These are phyloP conservation scores for Aaosphaeria pasadenensis DNA, from an alignment of 2,329 filamentous ascomycete species.

Conservation along the genomic window DNA sequence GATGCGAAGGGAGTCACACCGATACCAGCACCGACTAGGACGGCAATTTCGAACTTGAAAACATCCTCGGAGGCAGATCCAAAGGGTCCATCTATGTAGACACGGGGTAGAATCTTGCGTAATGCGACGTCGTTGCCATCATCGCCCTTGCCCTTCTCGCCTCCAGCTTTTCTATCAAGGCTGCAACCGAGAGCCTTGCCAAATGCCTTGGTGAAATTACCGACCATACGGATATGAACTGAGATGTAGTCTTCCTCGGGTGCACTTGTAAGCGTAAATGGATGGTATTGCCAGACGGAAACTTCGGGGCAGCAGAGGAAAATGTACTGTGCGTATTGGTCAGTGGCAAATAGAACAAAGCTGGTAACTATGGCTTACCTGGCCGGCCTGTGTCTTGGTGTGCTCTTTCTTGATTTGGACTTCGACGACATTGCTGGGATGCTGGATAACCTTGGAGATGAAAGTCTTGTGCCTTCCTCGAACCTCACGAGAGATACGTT, in stretches of 20 bases:
- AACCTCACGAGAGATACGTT: constrained; percentile 74
- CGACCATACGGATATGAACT: constrained; percentile 78
- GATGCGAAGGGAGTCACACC: constrained; percentile 53
- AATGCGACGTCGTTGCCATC: constrained; percentile 62
- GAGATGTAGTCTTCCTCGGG: constrained; percentile 90
- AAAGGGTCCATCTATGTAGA: constrained; percentile 83
- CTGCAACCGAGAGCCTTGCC: constrained; percentile 73
- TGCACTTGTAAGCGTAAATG: constrained; percentile 81
- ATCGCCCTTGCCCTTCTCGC: constrained; percentile 49
- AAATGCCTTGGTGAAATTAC: constrained; percentile 73
- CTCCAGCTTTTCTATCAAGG: constrained; percentile 55
- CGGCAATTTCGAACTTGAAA: constrained; percentile 62
- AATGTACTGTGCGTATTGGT: constrained; percentile 58
- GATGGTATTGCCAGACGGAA: constrained; percentile 85
- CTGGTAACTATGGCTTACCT: constrained; percentile 37
- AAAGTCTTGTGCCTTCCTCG: constrained; percentile 80
- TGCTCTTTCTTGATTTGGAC: constrained; percentile 91
- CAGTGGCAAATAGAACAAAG: not conserved
- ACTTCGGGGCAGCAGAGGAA: constrained; percentile 85
- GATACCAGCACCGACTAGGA: constrained; percentile 51
- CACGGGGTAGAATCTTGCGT: constrained; percentile 69
- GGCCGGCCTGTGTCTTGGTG: constrained; percentile 75
- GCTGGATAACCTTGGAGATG: constrained; percentile 85
- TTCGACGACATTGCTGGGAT: constrained; percentile 84
- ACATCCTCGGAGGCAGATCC: constrained; percentile 84